Evolutionary conservation across 257 asterid species (phyloP), one percentile per base, ranked within the genome.

Genomic region (Solanum corneliomulleri): DNA sequence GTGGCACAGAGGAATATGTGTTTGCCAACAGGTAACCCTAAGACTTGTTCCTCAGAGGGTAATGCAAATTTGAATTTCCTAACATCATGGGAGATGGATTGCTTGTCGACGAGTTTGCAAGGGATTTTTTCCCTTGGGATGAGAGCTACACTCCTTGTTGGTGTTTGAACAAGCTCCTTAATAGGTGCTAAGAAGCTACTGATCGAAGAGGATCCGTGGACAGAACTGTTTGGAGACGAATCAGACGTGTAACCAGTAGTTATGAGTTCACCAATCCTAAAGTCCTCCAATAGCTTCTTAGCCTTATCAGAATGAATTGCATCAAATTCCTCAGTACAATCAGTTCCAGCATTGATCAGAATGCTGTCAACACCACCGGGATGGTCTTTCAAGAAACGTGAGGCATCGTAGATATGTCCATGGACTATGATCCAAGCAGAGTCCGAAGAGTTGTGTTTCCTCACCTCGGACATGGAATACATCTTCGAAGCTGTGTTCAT

Each of bases 331-430:
- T 97, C 98, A 0, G 98, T 97, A 80, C 98, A 94, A 56, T 97
- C 98, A 3, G 98, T 94, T 88, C 98, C 98, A 4, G 98, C 95
- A 33, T 97, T 95, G 91, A 97, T 97, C 47, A 97, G 93, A 82
- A 97, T 97, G 84, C 98, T 97, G 77, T 95, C 98, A 4, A 94
- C 27, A 21, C 99, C 99, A 9, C 99, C 99, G 0, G 99, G 99
- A 78, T 97, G 99, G 87, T 95, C 96, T 33, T 91, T 91, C 88
- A 97, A 94, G 94, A 94, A 97, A 41, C 89, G 88, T 1, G 98
- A 94, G 90, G 94, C 91, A 86, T 97, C 98, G 83, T 97, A 97
- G 72, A 97, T 95, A 52, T 94, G 95, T 76, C 98, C 98, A 52
- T 95, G 96, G 89, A 97, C 98, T 29, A 95, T 92, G 87, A 97